Base-by-base conservation (phyloP, 306 rosid genomes). In the Vigna hirtella region DNA sequence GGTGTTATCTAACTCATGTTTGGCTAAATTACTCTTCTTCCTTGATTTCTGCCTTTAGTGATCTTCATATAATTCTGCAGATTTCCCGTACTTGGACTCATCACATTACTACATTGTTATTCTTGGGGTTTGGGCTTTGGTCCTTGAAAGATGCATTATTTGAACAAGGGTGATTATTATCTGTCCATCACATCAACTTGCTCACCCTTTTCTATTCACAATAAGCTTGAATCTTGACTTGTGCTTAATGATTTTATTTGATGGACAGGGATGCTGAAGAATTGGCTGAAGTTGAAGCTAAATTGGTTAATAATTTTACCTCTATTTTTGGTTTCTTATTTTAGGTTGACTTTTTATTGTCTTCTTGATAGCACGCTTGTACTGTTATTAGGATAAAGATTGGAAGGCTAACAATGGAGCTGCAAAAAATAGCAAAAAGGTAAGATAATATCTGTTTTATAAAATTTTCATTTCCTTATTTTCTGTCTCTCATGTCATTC, bases 211-310 rank as follows among this genome's bases (percentile, higher is more conserved):
- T 70, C 40, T 71, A 34, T 26, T 48, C 51, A 72, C 71, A 24
- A 10, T 9, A 43, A 47, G 52, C 18, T 77, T 36, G 42, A 34
- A 36, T 73, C 34, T 75, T 66, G 32, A 22, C 63, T 59, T 49
- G 66, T 64, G 49, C 20, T 52, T 76, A 22, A 79, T 81, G 55
- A 48, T 82, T 84, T 90, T 70, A 45, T 77, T 67, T n/a, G 6
- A 77, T 67, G 53, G 17, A 72, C 89, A 95, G 97, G 85, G 98
- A 90, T 28, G 48, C 85, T 4, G 98, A 91, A 79, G 97, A 95
- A 70, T 81, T 95, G 70, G 98, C 97, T 77, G 98, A 95, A 91
- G 98, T 91, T 67, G 98, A 95, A 91, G 98, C 91, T 42, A 28
- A 93, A 85, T 74, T 93, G 97, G 98, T 92, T 76, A 53, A 86